phyloP scores from a whole-genome alignment of 345 rosid species.

The Geranium rotundifolium region DNA sequence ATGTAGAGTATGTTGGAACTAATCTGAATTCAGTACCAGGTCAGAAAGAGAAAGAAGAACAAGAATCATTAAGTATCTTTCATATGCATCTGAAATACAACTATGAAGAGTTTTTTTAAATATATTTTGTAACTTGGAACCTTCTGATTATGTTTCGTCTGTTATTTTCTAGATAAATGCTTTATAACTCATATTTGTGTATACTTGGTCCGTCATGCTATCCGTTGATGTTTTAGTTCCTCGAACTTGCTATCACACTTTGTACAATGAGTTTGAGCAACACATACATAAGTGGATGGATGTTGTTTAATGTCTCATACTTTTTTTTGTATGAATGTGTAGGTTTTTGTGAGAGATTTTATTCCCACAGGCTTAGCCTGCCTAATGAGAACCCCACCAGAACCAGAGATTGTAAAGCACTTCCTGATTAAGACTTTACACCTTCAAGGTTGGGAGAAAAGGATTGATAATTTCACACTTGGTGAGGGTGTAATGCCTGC shows the following conservation, averaged over 20 bases:
- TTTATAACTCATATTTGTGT: not conserved
- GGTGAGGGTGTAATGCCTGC: constrained; percentile 60
- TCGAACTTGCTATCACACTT: not conserved
- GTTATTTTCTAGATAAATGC: not conserved
- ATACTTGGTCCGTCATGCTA: too few relatives aligned
- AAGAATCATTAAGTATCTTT: too few relatives aligned
- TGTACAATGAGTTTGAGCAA: not conserved
- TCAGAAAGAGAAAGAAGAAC: not conserved
- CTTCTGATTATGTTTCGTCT: not conserved
- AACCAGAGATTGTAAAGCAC: constrained; percentile 34
- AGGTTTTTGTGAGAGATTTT: constrained; percentile 50
- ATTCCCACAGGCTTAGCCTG: constrained; percentile 38
- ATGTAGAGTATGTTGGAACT: not conserved
- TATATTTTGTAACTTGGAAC: not conserved
- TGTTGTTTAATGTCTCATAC: not conserved
- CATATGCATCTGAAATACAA: not conserved
- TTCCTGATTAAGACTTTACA: constrained; percentile 42
- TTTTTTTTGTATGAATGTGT: constrained; percentile 1
- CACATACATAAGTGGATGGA: not conserved
- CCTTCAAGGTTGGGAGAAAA: constrained; percentile 43
- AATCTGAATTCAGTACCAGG: not conserved
- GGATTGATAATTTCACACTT: constrained; percentile 41
- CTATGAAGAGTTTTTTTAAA: not conserved
- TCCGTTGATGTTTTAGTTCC: not conserved
- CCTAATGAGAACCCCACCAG: constrained; percentile 28